These are phyloP conservation scores for Botrytis tulipae DNA, from an alignment of 2,329 filamentous ascomycete genomes.

Conservation along the genomic window DNA sequence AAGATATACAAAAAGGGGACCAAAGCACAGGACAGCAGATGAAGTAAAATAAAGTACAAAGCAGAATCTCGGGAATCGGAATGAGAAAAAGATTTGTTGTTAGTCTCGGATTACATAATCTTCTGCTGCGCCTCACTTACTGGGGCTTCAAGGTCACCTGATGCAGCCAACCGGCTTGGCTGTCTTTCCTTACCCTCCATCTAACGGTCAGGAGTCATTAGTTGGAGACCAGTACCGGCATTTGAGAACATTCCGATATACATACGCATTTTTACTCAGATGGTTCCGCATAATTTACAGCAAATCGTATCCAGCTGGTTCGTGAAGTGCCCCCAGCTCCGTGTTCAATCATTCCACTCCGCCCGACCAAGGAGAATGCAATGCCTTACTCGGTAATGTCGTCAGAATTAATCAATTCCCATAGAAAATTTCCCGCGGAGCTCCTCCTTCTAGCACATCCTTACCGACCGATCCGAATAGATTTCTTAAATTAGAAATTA, in stretches of 20 bases:
- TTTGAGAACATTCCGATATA: background rate
- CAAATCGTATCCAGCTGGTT: background rate
- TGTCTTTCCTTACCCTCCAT: background rate
- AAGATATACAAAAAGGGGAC: background rate
- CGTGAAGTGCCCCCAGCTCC: background rate
- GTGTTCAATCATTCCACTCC: background rate
- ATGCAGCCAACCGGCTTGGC: background rate
- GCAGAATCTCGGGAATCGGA: background rate
- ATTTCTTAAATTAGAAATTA: conserved; percentile 7
- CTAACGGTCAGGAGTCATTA: background rate
- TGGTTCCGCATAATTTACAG: background rate
- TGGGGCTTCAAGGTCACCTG: background rate
- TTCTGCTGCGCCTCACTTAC: background rate
- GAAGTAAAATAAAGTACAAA: background rate
- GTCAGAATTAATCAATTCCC: background rate
- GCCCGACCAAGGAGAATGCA: background rate
- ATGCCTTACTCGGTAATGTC: background rate
- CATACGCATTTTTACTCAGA: background rate
- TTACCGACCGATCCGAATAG: background rate
- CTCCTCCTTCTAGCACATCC: background rate
- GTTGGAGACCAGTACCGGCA: background rate
- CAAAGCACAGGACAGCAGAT: background rate
- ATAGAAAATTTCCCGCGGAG: background rate
- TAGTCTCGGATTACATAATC: background rate
- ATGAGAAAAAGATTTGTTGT: background rate